A percentile compares a stretch with the other conserved stretches of the same genome.
phyloP scores from a whole-genome alignment of 441 rosid species.

The Jatropha multifida region DNA sequence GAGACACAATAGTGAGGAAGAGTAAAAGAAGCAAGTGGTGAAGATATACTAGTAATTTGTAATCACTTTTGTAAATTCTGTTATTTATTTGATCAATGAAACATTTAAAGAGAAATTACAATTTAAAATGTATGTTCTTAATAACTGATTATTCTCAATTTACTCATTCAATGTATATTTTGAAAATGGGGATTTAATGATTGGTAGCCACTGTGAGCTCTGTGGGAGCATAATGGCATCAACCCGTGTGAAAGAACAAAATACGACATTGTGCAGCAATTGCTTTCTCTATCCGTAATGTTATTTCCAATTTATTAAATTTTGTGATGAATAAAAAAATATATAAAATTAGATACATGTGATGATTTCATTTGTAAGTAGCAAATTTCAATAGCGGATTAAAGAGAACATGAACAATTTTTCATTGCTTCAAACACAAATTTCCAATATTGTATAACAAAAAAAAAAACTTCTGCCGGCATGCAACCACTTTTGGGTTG shows the following conservation, averaged over 20 bases:
- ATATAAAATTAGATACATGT: background rate
- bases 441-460: background rate
- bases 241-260: constrained; percentile 20
- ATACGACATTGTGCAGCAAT: background rate
- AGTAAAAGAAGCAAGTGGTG: constrained; percentile 17
- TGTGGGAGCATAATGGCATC: constrained; percentile 3
- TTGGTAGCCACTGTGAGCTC: constrained; percentile 2
- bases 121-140: background rate
- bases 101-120: constrained; percentile 22
- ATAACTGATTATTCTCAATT: background rate
- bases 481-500: background rate
- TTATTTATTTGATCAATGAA: constrained; percentile 29
- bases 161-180: no score
- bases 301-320: background rate
- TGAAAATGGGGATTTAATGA: background rate
- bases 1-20: background rate
- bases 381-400: background rate
- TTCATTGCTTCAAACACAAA: background rate
- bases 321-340: background rate
- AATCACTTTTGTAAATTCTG: constrained; percentile 33
- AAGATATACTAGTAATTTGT: background rate
- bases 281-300: background rate
- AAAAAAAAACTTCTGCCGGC: background rate
- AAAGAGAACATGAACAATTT: background rate
- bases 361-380: background rate